A percentile compares a stretch with the other conserved stretches of the same genome.
Evolutionary conservation across 306 rosid genomes (phyloP).

Genomic region (Erythrophleum fordii): DNA sequence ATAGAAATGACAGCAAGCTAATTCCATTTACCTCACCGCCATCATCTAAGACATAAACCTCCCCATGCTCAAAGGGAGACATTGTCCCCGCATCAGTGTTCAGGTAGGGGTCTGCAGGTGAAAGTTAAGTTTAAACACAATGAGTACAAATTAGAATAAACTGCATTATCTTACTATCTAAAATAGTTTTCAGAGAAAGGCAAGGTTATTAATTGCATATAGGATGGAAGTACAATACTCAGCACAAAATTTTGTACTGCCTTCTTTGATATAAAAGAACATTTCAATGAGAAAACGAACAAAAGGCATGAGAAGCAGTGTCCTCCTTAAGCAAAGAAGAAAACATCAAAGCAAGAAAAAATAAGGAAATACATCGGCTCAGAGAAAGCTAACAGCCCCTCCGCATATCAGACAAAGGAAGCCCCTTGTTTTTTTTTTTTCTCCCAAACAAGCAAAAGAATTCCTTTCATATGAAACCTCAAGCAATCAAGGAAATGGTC

Average conservation of each 20-base stretch:
- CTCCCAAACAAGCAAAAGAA: slow-evolving; percentile 13
- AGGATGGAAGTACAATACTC: background rate
- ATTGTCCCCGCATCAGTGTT: slow-evolving; percentile 89
- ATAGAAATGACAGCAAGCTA: background rate
- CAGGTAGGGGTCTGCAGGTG: slow-evolving; percentile 73
- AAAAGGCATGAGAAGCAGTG: slow-evolving; percentile 11
- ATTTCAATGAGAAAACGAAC: background rate
- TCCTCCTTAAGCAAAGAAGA: slow-evolving; percentile 30
- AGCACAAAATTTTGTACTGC: background rate
- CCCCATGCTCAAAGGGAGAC: slow-evolving; percentile 94
- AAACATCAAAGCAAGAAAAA: slow-evolving; percentile 18
- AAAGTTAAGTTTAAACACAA: slow-evolving; percentile 29
- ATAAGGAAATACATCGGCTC: background rate
- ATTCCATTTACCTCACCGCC: slow-evolving; percentile 74
- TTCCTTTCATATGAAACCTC: slow-evolving; percentile 29
- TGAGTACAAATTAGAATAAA: slow-evolving; percentile 14
- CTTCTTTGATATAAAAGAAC: slow-evolving; percentile 6
- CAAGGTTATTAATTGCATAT: slow-evolving; percentile 2
- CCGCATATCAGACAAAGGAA: background rate
- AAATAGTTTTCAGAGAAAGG: slow-evolving; percentile 3
- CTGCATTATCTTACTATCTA: background rate
- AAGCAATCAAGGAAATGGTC: slow-evolving; percentile 4
- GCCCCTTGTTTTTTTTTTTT: background rate
- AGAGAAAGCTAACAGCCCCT: slow-evolving; percentile 11
- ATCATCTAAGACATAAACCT: slow-evolving; percentile 84